Percentiles rank a stretch among this genome's conserved stretches.
These are phyloP conservation scores for Aplosporella prunicola DNA, from an alignment of 2,329 filamentous ascomycete genomes.

Conservation along the genomic window DNA sequence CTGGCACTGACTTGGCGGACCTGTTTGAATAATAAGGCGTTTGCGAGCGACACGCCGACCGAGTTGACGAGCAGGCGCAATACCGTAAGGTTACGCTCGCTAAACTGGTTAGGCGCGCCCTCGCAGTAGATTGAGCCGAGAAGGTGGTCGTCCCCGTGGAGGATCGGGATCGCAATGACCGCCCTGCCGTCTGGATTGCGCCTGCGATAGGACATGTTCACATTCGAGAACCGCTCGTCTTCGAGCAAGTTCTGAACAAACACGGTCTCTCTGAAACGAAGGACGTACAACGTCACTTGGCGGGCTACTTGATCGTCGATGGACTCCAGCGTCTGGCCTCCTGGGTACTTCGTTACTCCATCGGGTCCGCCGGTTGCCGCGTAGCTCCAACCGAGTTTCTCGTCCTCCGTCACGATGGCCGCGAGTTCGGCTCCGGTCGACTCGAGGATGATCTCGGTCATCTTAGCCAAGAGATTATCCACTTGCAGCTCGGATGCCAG, in stretches of 20 bases:
- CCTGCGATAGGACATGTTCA: constrained; percentile 58
- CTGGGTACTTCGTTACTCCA: constrained; percentile 57
- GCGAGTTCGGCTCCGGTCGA: constrained; percentile 66
- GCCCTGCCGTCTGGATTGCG: constrained; percentile 61
- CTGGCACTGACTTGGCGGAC: constrained; percentile 69
- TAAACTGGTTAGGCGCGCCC: constrained; percentile 65
- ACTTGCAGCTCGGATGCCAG: constrained; percentile 70
- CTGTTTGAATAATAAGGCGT: constrained; percentile 55
- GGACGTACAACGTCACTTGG: constrained; percentile 67
- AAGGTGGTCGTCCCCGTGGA: constrained; percentile 60
- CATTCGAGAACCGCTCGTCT: constrained; percentile 71
- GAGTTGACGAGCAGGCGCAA: constrained; percentile 65
- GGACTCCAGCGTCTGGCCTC: constrained; percentile 54
- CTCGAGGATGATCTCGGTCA: constrained; percentile 72
- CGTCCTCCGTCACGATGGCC: constrained; percentile 64
- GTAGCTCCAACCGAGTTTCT: constrained; percentile 57
- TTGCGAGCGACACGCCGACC: constrained; percentile 57
- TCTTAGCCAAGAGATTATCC: constrained; percentile 66
- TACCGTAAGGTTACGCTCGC: constrained; percentile 52
- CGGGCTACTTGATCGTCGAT: constrained; percentile 60
- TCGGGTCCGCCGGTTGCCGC: constrained; percentile 67
- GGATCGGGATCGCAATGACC: constrained; percentile 71
- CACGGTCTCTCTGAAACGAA: constrained; percentile 65
- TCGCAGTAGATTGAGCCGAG: constrained; percentile 70
- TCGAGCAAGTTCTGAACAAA: constrained; percentile 64